Conservation (phyloP, 192 early-diverging fungal genomes). For the Coemansia sp. region DNA sequence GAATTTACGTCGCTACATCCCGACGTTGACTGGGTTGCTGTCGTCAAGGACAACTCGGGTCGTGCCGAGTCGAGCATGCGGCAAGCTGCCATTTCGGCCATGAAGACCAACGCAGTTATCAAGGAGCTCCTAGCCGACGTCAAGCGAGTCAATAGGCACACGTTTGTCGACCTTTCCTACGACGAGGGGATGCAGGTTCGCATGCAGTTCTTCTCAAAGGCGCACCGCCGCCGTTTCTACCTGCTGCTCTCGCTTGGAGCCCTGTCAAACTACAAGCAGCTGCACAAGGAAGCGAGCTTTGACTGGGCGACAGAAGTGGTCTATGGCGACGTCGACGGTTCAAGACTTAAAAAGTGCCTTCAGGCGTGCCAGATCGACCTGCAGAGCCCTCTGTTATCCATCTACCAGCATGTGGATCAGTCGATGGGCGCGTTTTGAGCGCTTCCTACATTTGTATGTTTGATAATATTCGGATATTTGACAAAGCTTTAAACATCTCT, state of each 20-base stretch:
- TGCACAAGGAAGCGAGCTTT: slow-evolving; percentile 28
- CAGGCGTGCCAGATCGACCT: slow-evolving; percentile 21
- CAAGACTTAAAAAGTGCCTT: slow-evolving; percentile 22
- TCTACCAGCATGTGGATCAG: slow-evolving; percentile 45
- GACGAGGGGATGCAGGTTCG: slow-evolving; percentile 44
- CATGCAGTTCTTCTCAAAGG: slow-evolving; percentile 45
- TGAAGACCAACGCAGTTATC: slow-evolving; percentile 45
- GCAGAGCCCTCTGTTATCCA: slow-evolving; percentile 37
- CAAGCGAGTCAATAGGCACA: slow-evolving; percentile 34
- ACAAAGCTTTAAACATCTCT: no score
- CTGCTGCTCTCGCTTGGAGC: slow-evolving; percentile 36
- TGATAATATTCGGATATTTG: not conserved
- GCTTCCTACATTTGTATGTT: not conserved
- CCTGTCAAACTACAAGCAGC: slow-evolving; percentile 25
- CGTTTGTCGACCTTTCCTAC: slow-evolving; percentile 44
- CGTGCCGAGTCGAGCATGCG: slow-evolving; percentile 14
- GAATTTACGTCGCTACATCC: slow-evolving; percentile 55
- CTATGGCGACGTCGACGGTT: slow-evolving; percentile 37
- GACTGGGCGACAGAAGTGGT: slow-evolving; percentile 45
- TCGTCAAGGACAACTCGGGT: slow-evolving; percentile 26
- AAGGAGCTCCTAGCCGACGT: slow-evolving; percentile 49
- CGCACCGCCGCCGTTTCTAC: slow-evolving; percentile 44
- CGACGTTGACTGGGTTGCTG: slow-evolving; percentile 52
- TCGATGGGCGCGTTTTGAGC: slow-evolving; percentile 32
- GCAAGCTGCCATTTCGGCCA: slow-evolving; percentile 41